These are phyloP conservation scores for Jaltomata sinuosa DNA, from an alignment of 257 asterid species.

Conservation along the genomic window DNA sequence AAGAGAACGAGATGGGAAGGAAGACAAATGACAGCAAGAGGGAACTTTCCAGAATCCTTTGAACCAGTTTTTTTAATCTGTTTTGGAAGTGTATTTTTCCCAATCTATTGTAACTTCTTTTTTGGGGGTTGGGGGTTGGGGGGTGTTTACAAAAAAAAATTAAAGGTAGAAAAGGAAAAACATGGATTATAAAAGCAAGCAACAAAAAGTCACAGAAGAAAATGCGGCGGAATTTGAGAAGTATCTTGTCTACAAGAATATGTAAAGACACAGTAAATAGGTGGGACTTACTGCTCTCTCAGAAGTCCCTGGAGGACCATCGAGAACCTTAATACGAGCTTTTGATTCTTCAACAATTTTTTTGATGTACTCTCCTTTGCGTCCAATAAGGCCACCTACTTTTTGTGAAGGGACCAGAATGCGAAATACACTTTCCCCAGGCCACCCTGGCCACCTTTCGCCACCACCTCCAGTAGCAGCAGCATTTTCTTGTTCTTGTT, in stretches of 20 bases:
- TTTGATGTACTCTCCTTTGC: constrained; percentile 93
- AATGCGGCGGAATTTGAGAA: neutral
- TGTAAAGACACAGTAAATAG: neutral
- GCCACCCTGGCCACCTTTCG: constrained; percentile 99
- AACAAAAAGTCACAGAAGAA: neutral
- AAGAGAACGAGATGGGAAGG: neutral
- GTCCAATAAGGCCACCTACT: constrained; percentile 97
- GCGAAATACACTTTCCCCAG: constrained; percentile 91
- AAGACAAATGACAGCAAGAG: neutral
- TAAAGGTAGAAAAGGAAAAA: neutral
- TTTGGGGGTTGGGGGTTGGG: too few species aligned
- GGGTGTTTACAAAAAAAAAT: neutral
- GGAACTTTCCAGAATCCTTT: neutral
- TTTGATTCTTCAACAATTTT: constrained; percentile 90
- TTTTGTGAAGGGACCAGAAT: constrained; percentile 93
- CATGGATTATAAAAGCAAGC: neutral
- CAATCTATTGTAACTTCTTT: neutral
- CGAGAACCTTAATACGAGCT: constrained; percentile 96
- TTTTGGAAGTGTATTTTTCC: neutral
- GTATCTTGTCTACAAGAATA: neutral
- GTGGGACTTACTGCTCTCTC: constrained; percentile 87
- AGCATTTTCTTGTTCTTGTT: constrained; percentile 31
- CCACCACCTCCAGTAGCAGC: constrained; percentile 37
- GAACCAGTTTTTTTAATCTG: neutral
- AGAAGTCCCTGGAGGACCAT: constrained; percentile 91